phyloP scores from a whole-genome alignment of 179 eudicot genomes.

The Carnegiea gigantea region DNA sequence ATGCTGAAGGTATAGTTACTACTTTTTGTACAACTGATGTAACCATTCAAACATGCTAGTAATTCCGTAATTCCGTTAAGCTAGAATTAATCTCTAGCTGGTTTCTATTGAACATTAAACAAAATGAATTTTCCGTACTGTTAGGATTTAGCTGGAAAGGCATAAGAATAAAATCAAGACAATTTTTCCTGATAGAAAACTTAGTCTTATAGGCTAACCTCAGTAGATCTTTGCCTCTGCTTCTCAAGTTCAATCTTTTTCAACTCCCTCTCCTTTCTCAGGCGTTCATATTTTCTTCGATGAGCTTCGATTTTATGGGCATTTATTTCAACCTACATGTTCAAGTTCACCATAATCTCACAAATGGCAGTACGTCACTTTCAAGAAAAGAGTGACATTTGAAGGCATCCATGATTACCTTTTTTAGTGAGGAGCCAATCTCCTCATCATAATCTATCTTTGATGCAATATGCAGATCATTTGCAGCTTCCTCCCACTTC shows the following conservation, averaged over 20 bases:
- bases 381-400: background rate
- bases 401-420: constrained; percentile 5
- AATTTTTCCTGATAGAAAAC: background rate
- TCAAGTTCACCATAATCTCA: constrained; percentile 4
- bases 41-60: background rate
- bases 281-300: constrained; percentile 20
- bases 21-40: background rate
- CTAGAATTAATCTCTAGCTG: too few relatives aligned
- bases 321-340: constrained; percentile 24
- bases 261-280: constrained; percentile 22
- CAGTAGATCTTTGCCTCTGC: constrained; percentile 2
- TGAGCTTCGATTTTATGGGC: constrained; percentile 21
- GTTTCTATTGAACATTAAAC: background rate
- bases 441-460: constrained; percentile 25
- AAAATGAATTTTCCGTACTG: background rate
- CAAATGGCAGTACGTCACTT: background rate
- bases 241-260: constrained; percentile 20
- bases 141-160: background rate
- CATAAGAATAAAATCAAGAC: background rate
- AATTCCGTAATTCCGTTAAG: too few relatives aligned
- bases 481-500: constrained; percentile 24
- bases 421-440: constrained; percentile 1
- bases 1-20: background rate
- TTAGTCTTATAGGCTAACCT: constrained; percentile 11
- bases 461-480: constrained; percentile 19